A percentile compares a stretch with the other conserved stretches of the same genome.
Conservation (phyloP, 1,284 basidiomycete species). For the Laetiporus sulphureus region DNA sequence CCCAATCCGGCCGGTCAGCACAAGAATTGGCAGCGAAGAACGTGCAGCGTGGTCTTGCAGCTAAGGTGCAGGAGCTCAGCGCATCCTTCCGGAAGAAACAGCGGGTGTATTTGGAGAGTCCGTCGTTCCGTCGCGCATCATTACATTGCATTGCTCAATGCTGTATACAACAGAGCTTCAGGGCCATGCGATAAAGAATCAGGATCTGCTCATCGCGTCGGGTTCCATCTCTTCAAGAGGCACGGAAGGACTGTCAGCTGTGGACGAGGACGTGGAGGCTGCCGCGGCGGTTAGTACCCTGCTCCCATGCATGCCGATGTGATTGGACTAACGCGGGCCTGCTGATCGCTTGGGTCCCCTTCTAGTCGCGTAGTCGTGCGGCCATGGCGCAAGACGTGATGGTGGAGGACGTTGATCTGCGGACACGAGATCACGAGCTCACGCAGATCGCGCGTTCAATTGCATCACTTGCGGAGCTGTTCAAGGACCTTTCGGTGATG, state of each 20-base stretch:
- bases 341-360: slow-evolving; percentile 8
- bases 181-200: slow-evolving; percentile 92
- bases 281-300: slow-evolving; percentile 50
- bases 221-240: slow-evolving; percentile 79
- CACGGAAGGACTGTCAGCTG: slow-evolving; percentile 71
- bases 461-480: slow-evolving; percentile 86
- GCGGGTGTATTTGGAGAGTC: slow-evolving; percentile 94
- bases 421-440: slow-evolving; percentile 72
- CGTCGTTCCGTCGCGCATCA: slow-evolving; percentile 33
- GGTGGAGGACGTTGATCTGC: slow-evolving; percentile 44
- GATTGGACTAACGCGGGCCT: slow-evolving; percentile 14
- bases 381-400: slow-evolving; percentile 30
- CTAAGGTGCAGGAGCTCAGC: slow-evolving; percentile 90
- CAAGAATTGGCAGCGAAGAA: slow-evolving; percentile 84
- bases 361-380: slow-evolving; percentile 33
- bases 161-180: slow-evolving; percentile 60
- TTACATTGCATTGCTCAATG: slow-evolving; percentile 12
- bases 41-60: slow-evolving; percentile 94
- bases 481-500: slow-evolving; percentile 88
- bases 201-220: slow-evolving; percentile 82
- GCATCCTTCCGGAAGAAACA: slow-evolving; percentile 97
- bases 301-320: slow-evolving; percentile 16
- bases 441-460: slow-evolving; percentile 92
- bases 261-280: slow-evolving; percentile 83
- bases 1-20: slow-evolving; percentile 39